phyloP scores from a whole-genome alignment of 768 basidiomycete species.

The Tephrocybe rancida region DNA sequence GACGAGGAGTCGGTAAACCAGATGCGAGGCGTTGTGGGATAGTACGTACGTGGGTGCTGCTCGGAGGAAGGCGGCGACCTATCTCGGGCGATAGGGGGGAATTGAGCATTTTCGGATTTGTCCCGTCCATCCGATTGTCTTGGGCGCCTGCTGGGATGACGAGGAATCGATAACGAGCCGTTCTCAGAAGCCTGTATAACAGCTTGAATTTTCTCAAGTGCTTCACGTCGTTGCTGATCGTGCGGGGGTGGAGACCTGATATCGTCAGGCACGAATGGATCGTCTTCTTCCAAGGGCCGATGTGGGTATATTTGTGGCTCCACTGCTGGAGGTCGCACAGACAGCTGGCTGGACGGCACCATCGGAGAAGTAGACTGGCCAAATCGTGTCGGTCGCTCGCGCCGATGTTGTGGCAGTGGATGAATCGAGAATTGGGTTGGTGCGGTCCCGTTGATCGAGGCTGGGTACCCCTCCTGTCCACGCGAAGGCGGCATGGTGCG shows the following conservation, averaged over 20 bases:
- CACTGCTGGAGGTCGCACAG: conserved; percentile 4
- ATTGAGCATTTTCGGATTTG: conserved; percentile 15
- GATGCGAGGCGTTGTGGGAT: conserved; percentile 21
- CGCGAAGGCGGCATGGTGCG: conserved; percentile 1
- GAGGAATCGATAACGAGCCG: not conserved
- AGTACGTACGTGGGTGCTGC: conserved; percentile 34
- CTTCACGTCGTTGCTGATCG: conserved; percentile 13
- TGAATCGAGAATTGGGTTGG: too few relatives aligned
- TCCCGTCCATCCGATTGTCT: conserved; percentile 15
- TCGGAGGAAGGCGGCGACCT: conserved; percentile 15
- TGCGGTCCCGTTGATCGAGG: conserved; percentile 12
- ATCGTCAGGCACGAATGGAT: conserved; percentile 25
- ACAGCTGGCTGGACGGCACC: not conserved
- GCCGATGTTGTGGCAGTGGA: conserved; percentile 14
- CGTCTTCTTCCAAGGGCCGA: conserved; percentile 18
- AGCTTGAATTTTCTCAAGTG: conserved; percentile 6
- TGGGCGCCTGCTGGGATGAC: conserved; percentile 8
- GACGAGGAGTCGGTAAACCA: conserved; percentile 20
- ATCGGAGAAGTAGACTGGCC: conserved; percentile 15
- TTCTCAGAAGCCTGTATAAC: conserved; percentile 10
- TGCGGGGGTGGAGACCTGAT: conserved; percentile 14
- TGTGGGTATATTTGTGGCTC: conserved; percentile 1
- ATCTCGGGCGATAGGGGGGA: conserved; percentile 3
- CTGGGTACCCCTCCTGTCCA: conserved; percentile 3
- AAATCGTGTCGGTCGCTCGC: conserved; percentile 26